Conservation (phyloP, 331 rosid genomes). For the Pyracantha coccinea region DNA sequence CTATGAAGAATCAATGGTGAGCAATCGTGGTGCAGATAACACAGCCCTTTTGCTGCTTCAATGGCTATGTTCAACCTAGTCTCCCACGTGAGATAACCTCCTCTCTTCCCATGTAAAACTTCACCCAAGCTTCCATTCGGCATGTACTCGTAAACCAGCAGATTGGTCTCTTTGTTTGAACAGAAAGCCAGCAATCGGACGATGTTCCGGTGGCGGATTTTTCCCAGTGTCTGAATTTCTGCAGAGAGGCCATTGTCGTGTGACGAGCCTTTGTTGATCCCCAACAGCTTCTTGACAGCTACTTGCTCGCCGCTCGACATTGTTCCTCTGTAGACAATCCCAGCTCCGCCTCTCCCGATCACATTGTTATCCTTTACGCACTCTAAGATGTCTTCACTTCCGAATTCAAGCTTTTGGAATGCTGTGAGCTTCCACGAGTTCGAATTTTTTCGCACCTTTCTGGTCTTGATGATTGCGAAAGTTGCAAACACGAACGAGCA, state of each 20-base stretch:
- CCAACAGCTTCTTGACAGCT: constrained; percentile 70
- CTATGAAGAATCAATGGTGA: constrained; percentile 77
- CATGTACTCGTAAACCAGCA: constrained; percentile 81
- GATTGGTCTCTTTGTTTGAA: constrained; percentile 63
- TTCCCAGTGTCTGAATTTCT: constrained; percentile 66
- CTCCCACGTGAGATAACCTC: constrained; percentile 62
- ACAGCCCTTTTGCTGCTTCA: constrained; percentile 86
- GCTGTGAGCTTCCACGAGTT: constrained; percentile 66
- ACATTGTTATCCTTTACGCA: constrained; percentile 66
- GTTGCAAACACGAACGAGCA: constrained; percentile 60
- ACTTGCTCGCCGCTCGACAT: constrained; percentile 67
- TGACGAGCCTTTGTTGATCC: constrained; percentile 65
- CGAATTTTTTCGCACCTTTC: constrained; percentile 32
- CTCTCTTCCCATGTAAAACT: constrained; percentile 69
- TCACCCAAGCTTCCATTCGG: constrained; percentile 75
- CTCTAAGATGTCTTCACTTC: constrained; percentile 52
- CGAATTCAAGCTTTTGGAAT: constrained; percentile 64
- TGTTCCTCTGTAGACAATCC: constrained; percentile 60
- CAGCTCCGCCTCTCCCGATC: constrained; percentile 86
- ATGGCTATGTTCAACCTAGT: constrained; percentile 63
- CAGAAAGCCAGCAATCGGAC: constrained; percentile 68
- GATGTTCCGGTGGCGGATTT: constrained; percentile 73
- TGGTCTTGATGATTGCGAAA: constrained; percentile 48
- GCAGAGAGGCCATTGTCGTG: constrained; percentile 74
- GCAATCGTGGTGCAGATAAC: constrained; percentile 86